Conservation (phyloP, 805 yeast species). For the Gaillardinia entomophila region DNA sequence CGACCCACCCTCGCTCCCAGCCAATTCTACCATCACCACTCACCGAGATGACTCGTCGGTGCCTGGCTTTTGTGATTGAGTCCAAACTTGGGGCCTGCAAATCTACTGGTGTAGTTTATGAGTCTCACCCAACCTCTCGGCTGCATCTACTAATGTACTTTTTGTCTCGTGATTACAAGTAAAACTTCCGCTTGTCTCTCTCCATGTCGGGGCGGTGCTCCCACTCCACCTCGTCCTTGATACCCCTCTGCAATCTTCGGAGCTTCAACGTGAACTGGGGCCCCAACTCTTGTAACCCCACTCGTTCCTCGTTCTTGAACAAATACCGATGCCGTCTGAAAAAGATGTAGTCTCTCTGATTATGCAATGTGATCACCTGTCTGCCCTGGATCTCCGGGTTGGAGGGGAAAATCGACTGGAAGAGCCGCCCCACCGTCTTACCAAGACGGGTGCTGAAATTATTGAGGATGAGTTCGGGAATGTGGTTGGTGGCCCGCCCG, state of each 20-base stretch:
- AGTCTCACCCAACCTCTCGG: no score
- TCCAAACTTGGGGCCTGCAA: no score
- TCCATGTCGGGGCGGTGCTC: conserved; percentile 97
- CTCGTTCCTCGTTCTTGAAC: conserved; percentile 84
- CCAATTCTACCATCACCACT: no score
- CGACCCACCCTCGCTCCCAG: no score
- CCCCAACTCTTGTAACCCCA: conserved; percentile 92
- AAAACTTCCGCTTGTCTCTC: conserved; percentile 88
- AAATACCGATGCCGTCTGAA: conserved; percentile 93
- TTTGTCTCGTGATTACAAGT: no score
- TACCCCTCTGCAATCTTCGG: conserved; percentile 85
- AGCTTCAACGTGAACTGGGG: conserved; percentile 92
- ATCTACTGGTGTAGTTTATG: no score
- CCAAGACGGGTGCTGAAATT: conserved; percentile 92
- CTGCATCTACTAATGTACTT: no score
- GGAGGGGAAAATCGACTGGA: conserved; percentile 89
- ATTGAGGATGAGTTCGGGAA: conserved; percentile 87
- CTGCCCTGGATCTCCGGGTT: conserved; percentile 92
- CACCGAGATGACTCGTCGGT: no score
- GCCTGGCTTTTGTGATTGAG: no score
- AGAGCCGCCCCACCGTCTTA: conserved; percentile 84
- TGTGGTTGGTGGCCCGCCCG: conserved; percentile 84
- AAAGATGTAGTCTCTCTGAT: conserved; percentile 92
- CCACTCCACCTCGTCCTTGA: conserved; percentile 92
- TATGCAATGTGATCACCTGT: conserved; percentile 92